These are phyloP conservation scores for Cystobasidium slooffiae DNA, from an alignment of 1,284 basidiomycete species.

Conservation along the genomic window DNA sequence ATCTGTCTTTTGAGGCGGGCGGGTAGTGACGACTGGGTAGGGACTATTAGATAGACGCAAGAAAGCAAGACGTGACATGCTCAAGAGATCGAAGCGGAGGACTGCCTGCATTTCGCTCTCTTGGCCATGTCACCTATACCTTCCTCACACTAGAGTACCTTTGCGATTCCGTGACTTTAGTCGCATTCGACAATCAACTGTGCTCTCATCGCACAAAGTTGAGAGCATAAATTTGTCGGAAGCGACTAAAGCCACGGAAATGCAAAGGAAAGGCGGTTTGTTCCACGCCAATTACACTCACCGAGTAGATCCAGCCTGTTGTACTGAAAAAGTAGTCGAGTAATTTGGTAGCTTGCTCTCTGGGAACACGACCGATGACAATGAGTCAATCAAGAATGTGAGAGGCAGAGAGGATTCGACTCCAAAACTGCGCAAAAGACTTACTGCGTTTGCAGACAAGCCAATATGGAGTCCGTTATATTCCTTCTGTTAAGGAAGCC, in stretches of 20 bases:
- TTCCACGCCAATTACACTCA: neutral
- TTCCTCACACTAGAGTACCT: too few species aligned
- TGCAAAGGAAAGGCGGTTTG: too few species aligned
- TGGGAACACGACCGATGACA: neutral
- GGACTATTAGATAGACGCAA: neutral
- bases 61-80: neutral
- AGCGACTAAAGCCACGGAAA: too few species aligned
- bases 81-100: too few species aligned
- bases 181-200: too few species aligned
- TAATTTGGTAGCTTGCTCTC: conserved; percentile 1
- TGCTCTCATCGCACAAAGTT: too few species aligned
- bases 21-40: neutral
- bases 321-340: conserved; percentile 18
- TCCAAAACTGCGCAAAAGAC: neutral
- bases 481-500: conserved; percentile 25
- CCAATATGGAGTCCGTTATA: conserved; percentile 25
- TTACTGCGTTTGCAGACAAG: conserved; percentile 18
- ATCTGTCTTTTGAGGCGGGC: neutral
- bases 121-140: too few species aligned
- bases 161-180: too few species aligned
- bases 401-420: neutral
- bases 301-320: conserved; percentile 18
- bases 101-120: too few species aligned
- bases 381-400: neutral
- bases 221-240: too few species aligned